A percentile compares a stretch with the other conserved stretches of the same genome.
These are phyloP conservation scores for Pestalotiopsis sp. DNA, from an alignment of 2,329 filamentous ascomycete species.

Conservation along the genomic window DNA sequence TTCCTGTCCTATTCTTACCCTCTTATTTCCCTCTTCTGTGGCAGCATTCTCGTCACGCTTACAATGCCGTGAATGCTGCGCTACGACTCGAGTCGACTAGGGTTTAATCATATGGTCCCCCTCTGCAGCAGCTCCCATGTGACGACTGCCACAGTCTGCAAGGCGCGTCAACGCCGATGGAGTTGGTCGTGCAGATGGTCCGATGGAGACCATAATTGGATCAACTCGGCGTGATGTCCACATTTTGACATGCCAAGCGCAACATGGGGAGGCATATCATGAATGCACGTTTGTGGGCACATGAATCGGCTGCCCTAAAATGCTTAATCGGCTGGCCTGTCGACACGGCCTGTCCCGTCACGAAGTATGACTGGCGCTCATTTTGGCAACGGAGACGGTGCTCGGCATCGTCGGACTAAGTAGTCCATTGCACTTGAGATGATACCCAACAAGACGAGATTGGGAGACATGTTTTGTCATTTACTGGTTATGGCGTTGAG, in stretches of 20 bases:
- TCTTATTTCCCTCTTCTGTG: not conserved
- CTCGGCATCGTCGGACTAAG: not conserved
- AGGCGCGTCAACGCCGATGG: not conserved
- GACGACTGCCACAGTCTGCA: not conserved
- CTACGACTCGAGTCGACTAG: not conserved
- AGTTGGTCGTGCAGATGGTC: not conserved
- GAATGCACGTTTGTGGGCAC: not conserved
- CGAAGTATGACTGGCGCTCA: not conserved
- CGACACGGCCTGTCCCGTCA: not conserved
- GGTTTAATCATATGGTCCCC: not conserved
- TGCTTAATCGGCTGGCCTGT: not conserved
- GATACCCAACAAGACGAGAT: not conserved
- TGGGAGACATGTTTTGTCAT: not conserved
- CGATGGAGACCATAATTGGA: not conserved
- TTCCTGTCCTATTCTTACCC: conserved; percentile 20
- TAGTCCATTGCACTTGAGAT: not conserved
- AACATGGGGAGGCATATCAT: not conserved
- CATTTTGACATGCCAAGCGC: not conserved
- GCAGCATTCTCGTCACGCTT: not conserved
- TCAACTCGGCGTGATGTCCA: not conserved
- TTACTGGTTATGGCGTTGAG: not conserved
- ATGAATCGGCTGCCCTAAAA: not conserved
- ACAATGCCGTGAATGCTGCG: not conserved
- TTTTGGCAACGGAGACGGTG: not conserved
- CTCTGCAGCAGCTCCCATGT: not conserved